Base-by-base conservation (phyloP, 306 rosid genomes). In the Mimosa bimucronata region DNA sequence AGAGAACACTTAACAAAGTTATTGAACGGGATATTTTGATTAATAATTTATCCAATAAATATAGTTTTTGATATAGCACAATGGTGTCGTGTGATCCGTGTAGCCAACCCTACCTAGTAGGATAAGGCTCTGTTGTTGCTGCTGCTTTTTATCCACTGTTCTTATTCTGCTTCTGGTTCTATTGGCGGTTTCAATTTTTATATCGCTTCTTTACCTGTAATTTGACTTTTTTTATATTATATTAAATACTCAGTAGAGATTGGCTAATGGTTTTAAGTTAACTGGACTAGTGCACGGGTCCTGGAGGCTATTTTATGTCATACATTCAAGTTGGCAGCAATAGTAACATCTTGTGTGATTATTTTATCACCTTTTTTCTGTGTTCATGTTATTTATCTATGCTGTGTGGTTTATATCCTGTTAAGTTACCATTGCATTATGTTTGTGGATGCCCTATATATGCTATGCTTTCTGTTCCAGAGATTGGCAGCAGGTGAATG, bases 401-500 rank as follows among this genome's bases (percentile, higher is more conserved):
- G 81, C 37, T 40, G 38, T 25, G 42, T 14, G 78, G 26, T 55
- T 42, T 29, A 61, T 74, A 16, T 65, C 71, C 66, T 66, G 21
- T 40, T 61, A 64, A 64, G 66, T 70, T 77, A 57, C 60, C 70
- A 30, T 74, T 16, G 34, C 6, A 3, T 74, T 71, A 45, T 74
- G 73, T 44, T 74, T 44, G n/a, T 73, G 2, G 61, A 80, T 73
- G 37, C 75, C 28, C 38, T 66, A 79, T 73, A 55, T 21, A 48
- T 61, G 41, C 21, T 80, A 45, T 29, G 25, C 29, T 37, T 77
- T 74, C 21, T 81, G 46, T 80, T 85, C 70, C 91, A 95, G 98
- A 92, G 98, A 75, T 80, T 95, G 89, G 98, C 98, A 58, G 94
- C 97, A 66, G 98, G 98, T 79, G 98, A 95, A 85, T 95, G 98